These are phyloP conservation scores for Trichoderma simmonsii DNA, from an alignment of 2,329 filamentous ascomycete species.

Conservation along the genomic window DNA sequence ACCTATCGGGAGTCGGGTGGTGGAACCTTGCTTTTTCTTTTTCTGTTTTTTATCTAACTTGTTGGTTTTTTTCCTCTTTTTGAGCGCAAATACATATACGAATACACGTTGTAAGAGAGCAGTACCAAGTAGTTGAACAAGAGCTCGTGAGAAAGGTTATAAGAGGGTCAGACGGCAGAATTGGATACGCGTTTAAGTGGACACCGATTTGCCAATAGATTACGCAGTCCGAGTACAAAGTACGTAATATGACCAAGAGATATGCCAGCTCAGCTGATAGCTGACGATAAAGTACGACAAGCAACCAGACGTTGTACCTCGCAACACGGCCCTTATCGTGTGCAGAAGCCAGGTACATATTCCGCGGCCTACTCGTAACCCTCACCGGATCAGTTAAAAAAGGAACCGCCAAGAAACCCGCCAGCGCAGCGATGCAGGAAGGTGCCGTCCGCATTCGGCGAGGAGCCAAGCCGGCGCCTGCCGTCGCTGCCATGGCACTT, in stretches of 20 bases:
- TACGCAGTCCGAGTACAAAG: neutral
- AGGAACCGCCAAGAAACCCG: neutral
- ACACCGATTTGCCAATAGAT: neutral
- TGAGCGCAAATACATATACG: neutral
- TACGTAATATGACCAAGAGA: neutral
- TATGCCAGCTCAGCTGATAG: neutral
- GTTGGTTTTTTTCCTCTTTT: neutral
- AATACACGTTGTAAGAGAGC: neutral
- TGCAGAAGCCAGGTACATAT: neutral
- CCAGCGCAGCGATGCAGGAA: neutral
- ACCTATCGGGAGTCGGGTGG: neutral
- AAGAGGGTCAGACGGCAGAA: neutral
- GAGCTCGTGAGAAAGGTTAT: neutral
- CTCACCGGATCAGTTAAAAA: neutral
- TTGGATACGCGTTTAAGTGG: neutral
- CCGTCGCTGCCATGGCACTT: neutral
- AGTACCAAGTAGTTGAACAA: neutral
- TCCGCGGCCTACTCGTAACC: no score
- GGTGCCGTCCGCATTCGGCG: slow-evolving; percentile 2
- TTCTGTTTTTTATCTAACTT: neutral
- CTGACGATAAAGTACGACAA: neutral
- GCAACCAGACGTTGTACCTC: neutral
- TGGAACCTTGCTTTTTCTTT: neutral
- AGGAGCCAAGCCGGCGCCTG: slow-evolving; percentile 12
- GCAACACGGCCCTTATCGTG: neutral